phyloP scores from a whole-genome alignment of 2,329 filamentous ascomycete genomes.

The Arthroderma uncinatum region DNA sequence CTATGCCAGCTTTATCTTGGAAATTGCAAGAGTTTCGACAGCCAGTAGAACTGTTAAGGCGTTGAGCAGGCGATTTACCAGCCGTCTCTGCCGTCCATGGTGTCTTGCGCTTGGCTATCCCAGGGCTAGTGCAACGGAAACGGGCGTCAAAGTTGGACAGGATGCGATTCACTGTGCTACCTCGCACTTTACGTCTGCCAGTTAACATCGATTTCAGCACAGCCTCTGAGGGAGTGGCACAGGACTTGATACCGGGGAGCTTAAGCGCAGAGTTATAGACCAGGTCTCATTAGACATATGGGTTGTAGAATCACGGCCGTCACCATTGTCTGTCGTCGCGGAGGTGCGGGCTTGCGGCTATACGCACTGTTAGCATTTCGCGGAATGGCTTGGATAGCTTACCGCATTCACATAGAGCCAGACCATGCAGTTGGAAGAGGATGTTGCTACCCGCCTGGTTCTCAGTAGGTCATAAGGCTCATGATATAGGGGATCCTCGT shows the following conservation, averaged over 20 bases:
- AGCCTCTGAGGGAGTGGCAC: background rate
- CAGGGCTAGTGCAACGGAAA: background rate
- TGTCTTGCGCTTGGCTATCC: background rate
- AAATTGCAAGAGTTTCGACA: background rate
- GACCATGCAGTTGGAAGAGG: background rate
- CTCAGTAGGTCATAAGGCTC: too few species aligned
- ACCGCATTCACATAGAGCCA: background rate
- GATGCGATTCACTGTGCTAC: conserved; percentile 2
- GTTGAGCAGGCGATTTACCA: background rate
- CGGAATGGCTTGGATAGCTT: background rate
- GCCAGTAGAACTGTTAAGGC: background rate
- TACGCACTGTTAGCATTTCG: background rate
- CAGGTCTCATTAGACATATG: background rate
- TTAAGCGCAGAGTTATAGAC: background rate
- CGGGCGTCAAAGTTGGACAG: conserved; percentile 3
- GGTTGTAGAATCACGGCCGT: background rate
- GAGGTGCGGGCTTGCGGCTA: background rate
- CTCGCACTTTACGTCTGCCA: background rate
- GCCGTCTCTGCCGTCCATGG: background rate
- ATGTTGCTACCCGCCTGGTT: too few species aligned
- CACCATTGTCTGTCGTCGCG: background rate
- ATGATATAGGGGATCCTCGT: too few species aligned
- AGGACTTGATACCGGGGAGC: background rate
- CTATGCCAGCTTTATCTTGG: background rate
- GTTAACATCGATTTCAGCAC: background rate